These are phyloP conservation scores for Apiospora kogelbergensis DNA, from an alignment of 2,329 filamentous ascomycete genomes.

Conservation along the genomic window DNA sequence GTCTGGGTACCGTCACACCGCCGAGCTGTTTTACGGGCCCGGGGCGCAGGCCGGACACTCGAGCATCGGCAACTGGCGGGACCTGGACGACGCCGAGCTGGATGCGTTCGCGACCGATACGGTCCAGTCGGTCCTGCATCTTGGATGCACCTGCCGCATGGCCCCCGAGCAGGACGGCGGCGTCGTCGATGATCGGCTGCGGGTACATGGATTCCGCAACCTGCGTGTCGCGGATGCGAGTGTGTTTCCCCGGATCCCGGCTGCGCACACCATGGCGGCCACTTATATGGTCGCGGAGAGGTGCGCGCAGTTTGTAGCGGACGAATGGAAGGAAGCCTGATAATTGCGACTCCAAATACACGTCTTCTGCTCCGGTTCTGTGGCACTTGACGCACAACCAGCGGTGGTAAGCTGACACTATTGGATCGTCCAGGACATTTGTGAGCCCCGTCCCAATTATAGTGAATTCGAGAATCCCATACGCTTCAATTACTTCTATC, in stretches of 20 bases:
- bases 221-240: slow-evolving; percentile 42
- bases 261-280: slow-evolving; percentile 45
- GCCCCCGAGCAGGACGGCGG: slow-evolving; percentile 33
- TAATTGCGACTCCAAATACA: too few species aligned
- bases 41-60: neutral
- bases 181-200: slow-evolving; percentile 38
- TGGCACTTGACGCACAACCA: too few species aligned
- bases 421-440: too few species aligned
- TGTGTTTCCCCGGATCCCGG: slow-evolving; percentile 43
- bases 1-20: slow-evolving; percentile 26
- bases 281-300: slow-evolving; percentile 48
- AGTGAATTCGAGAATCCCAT: too few species aligned
- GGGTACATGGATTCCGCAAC: slow-evolving; percentile 41
- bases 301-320: slow-evolving; percentile 17
- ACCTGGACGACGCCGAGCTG: slow-evolving; percentile 29
- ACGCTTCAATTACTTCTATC: too few species aligned
- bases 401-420: too few species aligned
- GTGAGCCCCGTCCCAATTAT: too few species aligned
- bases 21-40: slow-evolving; percentile 26
- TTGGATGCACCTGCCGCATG: slow-evolving; percentile 42
- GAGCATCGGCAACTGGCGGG: slow-evolving; percentile 22
- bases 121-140: slow-evolving; percentile 31
- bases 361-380: neutral
- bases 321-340: too few species aligned
- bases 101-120: slow-evolving; percentile 26